Conservation (phyloP, 2,329 filamentous ascomycete genomes). For the Monascus ruber region DNA sequence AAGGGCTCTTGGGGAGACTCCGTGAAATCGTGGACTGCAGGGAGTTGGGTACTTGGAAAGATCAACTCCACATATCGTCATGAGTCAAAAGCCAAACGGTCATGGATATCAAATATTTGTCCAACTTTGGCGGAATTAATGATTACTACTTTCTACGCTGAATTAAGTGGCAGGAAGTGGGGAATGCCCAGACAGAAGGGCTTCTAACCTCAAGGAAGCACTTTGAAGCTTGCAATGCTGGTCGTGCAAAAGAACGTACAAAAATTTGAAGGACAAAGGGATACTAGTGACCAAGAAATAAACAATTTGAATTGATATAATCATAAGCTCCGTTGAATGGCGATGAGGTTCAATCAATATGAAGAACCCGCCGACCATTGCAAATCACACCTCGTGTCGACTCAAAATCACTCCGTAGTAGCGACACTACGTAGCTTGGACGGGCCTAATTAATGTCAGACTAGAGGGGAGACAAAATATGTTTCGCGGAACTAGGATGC, state of each 20-base stretch:
- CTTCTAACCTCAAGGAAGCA: too few species aligned
- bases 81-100: too few species aligned
- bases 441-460: conserved; percentile 22
- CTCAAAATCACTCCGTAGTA: conserved; percentile 16
- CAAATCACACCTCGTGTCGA: conserved; percentile 17
- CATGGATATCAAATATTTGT: too few species aligned
- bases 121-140: too few species aligned
- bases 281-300: not conserved
- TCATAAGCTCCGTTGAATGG: not conserved
- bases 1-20: conserved; percentile 22
- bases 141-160: too few species aligned
- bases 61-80: conserved; percentile 8
- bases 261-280: not conserved
- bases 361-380: conserved; percentile 12
- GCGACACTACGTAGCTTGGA: conserved; percentile 32
- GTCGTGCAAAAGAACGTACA: not conserved
- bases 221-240: not conserved
- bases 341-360: not conserved
- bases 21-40: conserved; percentile 26
- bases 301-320: not conserved
- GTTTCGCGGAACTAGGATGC: not conserved
- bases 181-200: too few species aligned
- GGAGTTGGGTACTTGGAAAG: conserved; percentile 31
- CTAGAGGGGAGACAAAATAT: not conserved
- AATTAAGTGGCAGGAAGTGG: too few species aligned